phyloP scores from a whole-genome alignment of 169 alveolate species.

The Babesia divergens region DNA sequence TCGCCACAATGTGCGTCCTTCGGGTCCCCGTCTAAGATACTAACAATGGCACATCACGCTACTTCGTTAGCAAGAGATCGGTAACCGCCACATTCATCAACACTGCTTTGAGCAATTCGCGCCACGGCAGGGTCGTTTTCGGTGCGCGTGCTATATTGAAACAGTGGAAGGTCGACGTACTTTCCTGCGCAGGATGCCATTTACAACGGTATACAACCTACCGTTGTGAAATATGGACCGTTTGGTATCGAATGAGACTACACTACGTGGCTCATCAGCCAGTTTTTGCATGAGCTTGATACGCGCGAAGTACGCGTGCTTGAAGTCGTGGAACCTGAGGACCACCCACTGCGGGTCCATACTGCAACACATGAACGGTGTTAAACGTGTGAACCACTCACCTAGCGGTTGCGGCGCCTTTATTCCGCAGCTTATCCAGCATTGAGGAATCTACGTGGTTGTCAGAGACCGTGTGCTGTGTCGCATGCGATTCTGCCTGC shows the following conservation, averaged over 20 bases:
- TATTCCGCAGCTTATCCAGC: constrained; percentile 42
- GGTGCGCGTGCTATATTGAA: constrained; percentile 38
- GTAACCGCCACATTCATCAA: background rate
- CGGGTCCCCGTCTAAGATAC: background rate
- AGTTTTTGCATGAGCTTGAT: constrained; percentile 28
- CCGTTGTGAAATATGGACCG: constrained; percentile 61
- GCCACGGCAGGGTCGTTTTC: constrained; percentile 35
- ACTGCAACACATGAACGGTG: background rate
- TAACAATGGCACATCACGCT: background rate
- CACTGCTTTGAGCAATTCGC: constrained; percentile 3
- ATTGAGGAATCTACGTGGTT: constrained; percentile 53
- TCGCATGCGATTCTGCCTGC: constrained; percentile 1
- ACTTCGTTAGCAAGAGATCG: background rate
- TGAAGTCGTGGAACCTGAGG: constrained; percentile 41
- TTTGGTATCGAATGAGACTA: constrained; percentile 62
- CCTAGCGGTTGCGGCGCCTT: constrained; percentile 5
- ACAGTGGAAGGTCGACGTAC: constrained; percentile 53
- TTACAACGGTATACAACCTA: background rate
- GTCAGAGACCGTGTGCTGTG: constrained; percentile 8
- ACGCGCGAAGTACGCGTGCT: constrained; percentile 62
- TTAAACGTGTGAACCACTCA: background rate
- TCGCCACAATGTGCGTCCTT: no score
- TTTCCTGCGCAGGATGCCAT: constrained; percentile 9
- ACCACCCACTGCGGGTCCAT: constrained; percentile 66
- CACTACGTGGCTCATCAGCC: constrained; percentile 47